phyloP scores from a whole-genome alignment of 371 early-diverging fungal species.

The Neoconidiobolus thromboides region DNA sequence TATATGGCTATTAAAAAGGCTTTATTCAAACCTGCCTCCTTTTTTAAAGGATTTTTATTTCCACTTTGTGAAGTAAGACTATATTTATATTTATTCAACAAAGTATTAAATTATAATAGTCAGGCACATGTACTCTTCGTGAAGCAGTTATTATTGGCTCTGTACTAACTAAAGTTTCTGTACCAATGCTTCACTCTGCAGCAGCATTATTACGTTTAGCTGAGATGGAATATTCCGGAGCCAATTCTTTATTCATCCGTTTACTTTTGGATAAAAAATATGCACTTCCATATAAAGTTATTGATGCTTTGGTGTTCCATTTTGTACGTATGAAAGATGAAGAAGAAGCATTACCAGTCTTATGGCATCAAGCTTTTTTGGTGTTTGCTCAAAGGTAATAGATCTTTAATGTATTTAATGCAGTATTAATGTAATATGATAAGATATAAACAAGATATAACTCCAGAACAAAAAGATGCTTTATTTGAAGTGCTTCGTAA shows the following conservation, averaged over 20 bases:
- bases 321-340: conserved; percentile 48
- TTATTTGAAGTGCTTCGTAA: conserved; percentile 57
- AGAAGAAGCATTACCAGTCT: conserved; percentile 70
- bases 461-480: conserved; percentile 83
- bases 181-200: conserved; percentile 88
- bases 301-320: conserved; percentile 87
- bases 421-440: neutral
- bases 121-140: conserved; percentile 76
- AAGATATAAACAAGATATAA: conserved; percentile 84
- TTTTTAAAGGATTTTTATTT: conserved; percentile 92
- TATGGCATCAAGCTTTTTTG: conserved; percentile 92
- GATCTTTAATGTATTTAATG: neutral
- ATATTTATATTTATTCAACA: neutral
- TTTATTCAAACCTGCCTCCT: conserved; percentile 89
- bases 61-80: conserved; percentile 68
- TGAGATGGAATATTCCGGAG: conserved; percentile 93
- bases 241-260: conserved; percentile 84
- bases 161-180: conserved; percentile 75
- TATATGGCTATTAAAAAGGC: conserved; percentile 93
- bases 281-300: conserved; percentile 89
- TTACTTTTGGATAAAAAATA: conserved; percentile 94
- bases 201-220: conserved; percentile 83
- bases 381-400: conserved; percentile 74
- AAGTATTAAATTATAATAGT: conserved; percentile 9
- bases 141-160: conserved; percentile 92